These are phyloP conservation scores for Quercus phellos DNA, from an alignment of 331 rosid species.

Conservation along the genomic window DNA sequence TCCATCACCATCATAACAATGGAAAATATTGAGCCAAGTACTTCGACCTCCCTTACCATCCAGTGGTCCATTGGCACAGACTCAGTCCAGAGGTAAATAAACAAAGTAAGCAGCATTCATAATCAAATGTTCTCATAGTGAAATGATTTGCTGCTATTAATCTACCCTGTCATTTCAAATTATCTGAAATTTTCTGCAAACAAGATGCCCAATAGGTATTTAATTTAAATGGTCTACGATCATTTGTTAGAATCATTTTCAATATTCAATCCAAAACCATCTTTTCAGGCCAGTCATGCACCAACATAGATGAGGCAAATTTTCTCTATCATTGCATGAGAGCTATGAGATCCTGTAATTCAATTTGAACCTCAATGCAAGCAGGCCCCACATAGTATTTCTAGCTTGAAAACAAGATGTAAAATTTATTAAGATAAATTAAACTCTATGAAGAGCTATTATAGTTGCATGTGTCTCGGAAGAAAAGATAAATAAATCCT, in stretches of 20 bases:
- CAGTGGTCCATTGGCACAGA: background rate
- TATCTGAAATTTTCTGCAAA: background rate
- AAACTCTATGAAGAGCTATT: background rate
- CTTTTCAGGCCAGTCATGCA: conserved; percentile 6
- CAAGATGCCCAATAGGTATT: background rate
- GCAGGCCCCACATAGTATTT: background rate
- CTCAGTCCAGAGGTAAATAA: background rate
- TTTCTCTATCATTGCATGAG: background rate
- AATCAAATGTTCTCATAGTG: background rate
- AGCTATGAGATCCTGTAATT: background rate
- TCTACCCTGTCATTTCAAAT: background rate
- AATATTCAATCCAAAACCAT: background rate
- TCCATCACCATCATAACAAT: background rate
- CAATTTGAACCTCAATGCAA: background rate
- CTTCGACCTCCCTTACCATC: background rate
- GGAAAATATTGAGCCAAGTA: conserved; percentile 8
- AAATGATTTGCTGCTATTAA: background rate
- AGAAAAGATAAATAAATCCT: background rate
- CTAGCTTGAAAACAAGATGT: background rate
- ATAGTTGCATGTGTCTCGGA: conserved; percentile 10
- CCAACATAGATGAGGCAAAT: background rate
- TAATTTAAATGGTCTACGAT: background rate
- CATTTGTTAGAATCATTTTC: background rate
- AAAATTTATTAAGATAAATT: background rate
- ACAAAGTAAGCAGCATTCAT: background rate